These are phyloP conservation scores for Dactylellina leptospora DNA, from an alignment of 2,329 filamentous ascomycete genomes.

Conservation along the genomic window DNA sequence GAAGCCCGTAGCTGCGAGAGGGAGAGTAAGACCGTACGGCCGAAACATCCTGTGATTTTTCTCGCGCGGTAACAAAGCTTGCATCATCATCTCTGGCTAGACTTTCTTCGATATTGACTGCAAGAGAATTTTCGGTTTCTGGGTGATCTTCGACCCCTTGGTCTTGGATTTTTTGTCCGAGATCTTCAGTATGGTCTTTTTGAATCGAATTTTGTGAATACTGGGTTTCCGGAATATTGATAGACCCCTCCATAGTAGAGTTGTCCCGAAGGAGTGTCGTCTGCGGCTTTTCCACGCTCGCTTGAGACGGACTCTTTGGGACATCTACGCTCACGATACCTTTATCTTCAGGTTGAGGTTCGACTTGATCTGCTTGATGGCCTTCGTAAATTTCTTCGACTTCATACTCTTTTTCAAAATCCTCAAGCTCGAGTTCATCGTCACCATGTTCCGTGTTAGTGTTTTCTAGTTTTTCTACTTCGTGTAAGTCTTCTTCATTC, in stretches of 20 bases:
- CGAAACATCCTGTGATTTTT: constrained; percentile 37
- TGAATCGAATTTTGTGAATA: constrained; percentile 25
- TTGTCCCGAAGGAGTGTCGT: constrained; percentile 2
- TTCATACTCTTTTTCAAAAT: constrained; percentile 38
- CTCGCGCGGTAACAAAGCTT: constrained; percentile 46
- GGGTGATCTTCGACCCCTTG: not conserved
- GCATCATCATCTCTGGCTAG: constrained; percentile 29
- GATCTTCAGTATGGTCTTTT: too few relatives aligned
- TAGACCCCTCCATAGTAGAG: constrained; percentile 31
- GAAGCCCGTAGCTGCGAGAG: constrained; percentile 37
- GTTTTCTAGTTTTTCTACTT: not conserved
- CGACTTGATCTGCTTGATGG: constrained; percentile 5
- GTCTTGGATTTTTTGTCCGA: too few relatives aligned
- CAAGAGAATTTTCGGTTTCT: not conserved
- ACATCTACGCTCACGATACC: constrained; percentile 25
- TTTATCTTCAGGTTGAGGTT: not conserved
- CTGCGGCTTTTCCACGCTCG: constrained; percentile 11
- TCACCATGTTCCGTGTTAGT: not conserved
- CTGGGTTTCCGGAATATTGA: constrained; percentile 43
- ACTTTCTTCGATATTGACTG: constrained; percentile 1
- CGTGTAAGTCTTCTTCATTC: not conserved
- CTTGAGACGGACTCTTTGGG: constrained; percentile 44
- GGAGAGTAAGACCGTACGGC: constrained; percentile 7
- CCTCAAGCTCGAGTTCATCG: constrained; percentile 41
- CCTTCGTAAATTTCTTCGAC: constrained; percentile 16